Base-by-base conservation (phyloP, 2,329 filamentous ascomycete species). In the Lachnellula subtilissima region DNA sequence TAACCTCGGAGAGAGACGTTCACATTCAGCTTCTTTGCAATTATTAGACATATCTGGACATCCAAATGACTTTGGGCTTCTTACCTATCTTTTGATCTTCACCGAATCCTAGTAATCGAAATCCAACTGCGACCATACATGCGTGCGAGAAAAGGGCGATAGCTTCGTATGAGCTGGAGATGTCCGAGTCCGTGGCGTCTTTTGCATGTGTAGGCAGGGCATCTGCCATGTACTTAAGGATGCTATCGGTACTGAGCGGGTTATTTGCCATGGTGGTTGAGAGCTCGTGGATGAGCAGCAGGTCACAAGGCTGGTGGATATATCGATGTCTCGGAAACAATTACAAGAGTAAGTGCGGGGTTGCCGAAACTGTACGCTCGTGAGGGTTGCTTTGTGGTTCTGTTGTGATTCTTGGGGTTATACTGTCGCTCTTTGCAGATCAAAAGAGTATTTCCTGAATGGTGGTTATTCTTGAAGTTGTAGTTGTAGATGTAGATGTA, bases 101-200 rank as follows among this genome's bases (percentile, higher is more conserved):
- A 48, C 87, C 82, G n/a, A 96, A 85, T 2, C 92, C 92, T 17
- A 91, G 74, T 3, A 97, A 78, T 52, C 86, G 81, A 71, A 97
- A 97, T 61, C 85, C 89, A 2, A 93, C 83, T 8, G 86, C 85
- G 23, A 83, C 71, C 85, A 97, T 89, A 66, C 86, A 91, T 3
- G 90, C 88, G 72, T 99, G 93, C 19, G 86, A 78, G 60, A 95
- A 86, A 23, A 97, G 81, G 15, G 90, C 91, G 58, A 97, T 77
- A 48, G 88, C 90, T 74, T 97, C 92, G 70, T 88, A 90, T 0
- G 87, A 82, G 56, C 82, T 86, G 63, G 85, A 85, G 32, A 92
- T 70, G 62, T 84, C 81, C 4, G 83, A 84, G n/a, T 75, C 77
- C 17, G 77, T 76, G 67, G 84, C 82, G 58, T 70, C 75, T 50